Evolutionary conservation across 257 asterid genomes (phyloP).

Genomic region (Nicotiana undulata): DNA sequence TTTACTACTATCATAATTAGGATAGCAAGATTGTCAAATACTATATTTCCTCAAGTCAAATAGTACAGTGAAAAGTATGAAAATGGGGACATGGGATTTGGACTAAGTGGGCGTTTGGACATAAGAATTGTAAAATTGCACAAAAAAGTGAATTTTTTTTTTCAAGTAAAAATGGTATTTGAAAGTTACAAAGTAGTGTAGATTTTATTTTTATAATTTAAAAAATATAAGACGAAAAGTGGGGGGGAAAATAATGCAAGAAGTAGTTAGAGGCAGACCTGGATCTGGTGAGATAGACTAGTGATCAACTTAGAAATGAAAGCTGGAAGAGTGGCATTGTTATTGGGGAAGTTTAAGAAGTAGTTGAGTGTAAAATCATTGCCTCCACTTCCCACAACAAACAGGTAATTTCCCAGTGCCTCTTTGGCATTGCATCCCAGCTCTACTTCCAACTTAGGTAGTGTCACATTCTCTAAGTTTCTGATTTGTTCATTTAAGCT

Average conservation of each 20-base stretch:
- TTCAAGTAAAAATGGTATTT: too few relatives aligned
- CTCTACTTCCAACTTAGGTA: constrained; percentile 48
- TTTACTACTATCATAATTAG: too few relatives aligned
- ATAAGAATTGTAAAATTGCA: too few relatives aligned
- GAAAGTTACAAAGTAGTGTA: too few relatives aligned
- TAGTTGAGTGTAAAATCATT: constrained; percentile 66
- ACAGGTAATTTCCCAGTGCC: constrained; percentile 31
- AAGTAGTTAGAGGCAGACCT: constrained; percentile 23
- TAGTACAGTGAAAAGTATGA: too few relatives aligned
- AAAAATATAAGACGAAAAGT: background rate
- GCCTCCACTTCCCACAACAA: constrained; percentile 71
- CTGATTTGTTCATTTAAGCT: constrained; percentile 50
- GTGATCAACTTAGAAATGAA: constrained; percentile 46
- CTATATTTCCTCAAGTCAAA: too few relatives aligned
- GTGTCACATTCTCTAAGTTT: constrained; percentile 44
- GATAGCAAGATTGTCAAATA: too few relatives aligned
- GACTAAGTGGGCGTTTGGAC: too few relatives aligned
- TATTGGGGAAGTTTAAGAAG: constrained; percentile 25
- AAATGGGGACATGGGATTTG: too few relatives aligned
- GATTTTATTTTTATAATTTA: too few relatives aligned
- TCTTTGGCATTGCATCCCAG: constrained; percentile 10
- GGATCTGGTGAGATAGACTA: constrained; percentile 39
- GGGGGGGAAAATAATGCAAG: background rate
- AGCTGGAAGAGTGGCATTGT: constrained; percentile 35
- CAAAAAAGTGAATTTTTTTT: too few relatives aligned